These are phyloP conservation scores for Dictyostelium gargantuum DNA, from an alignment of 208 protist genomes.

Conservation along the genomic window DNA sequence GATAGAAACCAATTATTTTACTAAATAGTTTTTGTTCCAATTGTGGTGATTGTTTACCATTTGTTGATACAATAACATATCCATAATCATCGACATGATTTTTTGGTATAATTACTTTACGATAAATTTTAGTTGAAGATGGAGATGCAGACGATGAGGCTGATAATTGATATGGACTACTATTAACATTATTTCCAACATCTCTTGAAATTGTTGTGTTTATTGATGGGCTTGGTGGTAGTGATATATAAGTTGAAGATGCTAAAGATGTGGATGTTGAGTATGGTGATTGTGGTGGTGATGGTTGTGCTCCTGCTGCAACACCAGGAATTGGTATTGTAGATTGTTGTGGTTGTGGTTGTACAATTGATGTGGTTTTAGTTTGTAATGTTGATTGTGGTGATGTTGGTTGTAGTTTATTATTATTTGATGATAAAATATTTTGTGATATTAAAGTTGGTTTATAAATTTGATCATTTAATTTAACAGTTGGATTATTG, in stretches of 20 bases:
- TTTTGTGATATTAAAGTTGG: not conserved
- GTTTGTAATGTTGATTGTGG: not conserved
- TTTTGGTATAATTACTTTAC: not conserved
- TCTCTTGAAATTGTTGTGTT: not conserved
- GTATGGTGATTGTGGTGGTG: not conserved
- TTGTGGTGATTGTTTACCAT: not conserved
- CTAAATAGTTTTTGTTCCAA: not conserved
- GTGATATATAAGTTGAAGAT: not conserved
- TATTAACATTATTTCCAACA: too few relatives aligned
- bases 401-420: not conserved
- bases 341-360: too few relatives aligned
- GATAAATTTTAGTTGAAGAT: not conserved
- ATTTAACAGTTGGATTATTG: not conserved
- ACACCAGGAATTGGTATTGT: too few relatives aligned
- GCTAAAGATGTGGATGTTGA: not conserved
- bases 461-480: not conserved
- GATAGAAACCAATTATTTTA: not conserved
- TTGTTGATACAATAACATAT: not conserved
- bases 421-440: not conserved
- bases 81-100: not conserved
- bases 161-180: too few relatives aligned
- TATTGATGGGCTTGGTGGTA: not conserved
- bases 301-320: not conserved
- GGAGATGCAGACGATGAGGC: not conserved
- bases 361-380: not conserved